These are phyloP conservation scores for Cryomyces antarcticus DNA, from an alignment of 495 filamentous ascomycete species.

Conservation along the genomic window DNA sequence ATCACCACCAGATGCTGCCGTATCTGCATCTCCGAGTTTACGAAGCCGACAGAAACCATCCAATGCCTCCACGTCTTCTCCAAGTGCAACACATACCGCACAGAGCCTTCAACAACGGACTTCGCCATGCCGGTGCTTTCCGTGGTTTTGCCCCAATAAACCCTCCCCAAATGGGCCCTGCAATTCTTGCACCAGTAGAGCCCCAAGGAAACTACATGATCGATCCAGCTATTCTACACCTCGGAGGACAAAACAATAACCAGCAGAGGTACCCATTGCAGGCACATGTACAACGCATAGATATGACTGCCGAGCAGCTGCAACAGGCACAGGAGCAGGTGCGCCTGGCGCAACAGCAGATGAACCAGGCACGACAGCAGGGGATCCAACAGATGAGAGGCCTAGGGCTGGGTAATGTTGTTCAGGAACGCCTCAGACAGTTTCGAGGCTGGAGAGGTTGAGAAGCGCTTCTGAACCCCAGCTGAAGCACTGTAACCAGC, in stretches of 20 bases:
- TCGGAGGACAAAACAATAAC: not conserved
- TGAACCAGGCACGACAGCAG: not conserved
- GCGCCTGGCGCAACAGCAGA: not conserved
- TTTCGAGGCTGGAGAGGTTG: not conserved
- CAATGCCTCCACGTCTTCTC: too few relatives aligned
- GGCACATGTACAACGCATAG: not conserved
- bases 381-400: not conserved
- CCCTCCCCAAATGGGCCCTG: too few relatives aligned
- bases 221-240: not conserved
- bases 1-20: not conserved
- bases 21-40: not conserved
- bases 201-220: not conserved
- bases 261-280: not conserved
- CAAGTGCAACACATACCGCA: too few relatives aligned
- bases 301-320: not conserved
- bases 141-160: too few relatives aligned
- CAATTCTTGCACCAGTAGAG: not conserved
- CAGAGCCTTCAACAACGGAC: too few relatives aligned
- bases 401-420: too few relatives aligned
- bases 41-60: too few relatives aligned
- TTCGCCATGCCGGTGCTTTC: too few relatives aligned
- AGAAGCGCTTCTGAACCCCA: not conserved
- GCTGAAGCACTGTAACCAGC: too few relatives aligned
- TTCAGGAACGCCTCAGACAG: not conserved
- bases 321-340: not conserved